Evolutionary conservation across 1,284 basidiomycete genomes (phyloP).

Genomic region (Cryptococcus sp.): DNA sequence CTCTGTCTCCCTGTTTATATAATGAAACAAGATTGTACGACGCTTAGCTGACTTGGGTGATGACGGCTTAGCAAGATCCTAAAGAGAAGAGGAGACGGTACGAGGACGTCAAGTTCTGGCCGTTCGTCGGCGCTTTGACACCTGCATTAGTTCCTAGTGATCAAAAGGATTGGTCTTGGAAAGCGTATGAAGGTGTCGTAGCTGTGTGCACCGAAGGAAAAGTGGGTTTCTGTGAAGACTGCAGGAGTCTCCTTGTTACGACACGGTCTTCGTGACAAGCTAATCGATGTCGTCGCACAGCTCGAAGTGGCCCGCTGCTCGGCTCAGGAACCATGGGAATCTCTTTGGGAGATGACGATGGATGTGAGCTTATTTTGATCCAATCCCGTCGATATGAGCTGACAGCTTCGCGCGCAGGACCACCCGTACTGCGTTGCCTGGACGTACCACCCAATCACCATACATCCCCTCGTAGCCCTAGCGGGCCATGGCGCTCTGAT

Average conservation of each 20-base stretch:
- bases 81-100: not conserved
- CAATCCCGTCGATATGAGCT: not conserved
- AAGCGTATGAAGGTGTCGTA: conserved; percentile 7
- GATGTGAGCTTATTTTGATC: conserved; percentile 4
- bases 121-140: conserved; percentile 11
- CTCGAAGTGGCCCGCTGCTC: conserved; percentile 13
- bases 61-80: not conserved
- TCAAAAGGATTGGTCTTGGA: conserved; percentile 2
- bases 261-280: not conserved
- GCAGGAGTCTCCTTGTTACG: not conserved
- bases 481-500: conserved; percentile 27
- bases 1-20: not conserved
- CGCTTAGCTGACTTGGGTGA: not conserved
- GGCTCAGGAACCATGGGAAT: conserved; percentile 9
- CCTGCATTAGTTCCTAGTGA: conserved; percentile 7
- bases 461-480: conserved; percentile 34
- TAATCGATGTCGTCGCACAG: conserved; percentile 1
- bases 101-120: conserved; percentile 19
- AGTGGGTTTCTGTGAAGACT: not conserved
- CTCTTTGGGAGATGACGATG: conserved; percentile 6
- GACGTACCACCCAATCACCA: conserved; percentile 34
- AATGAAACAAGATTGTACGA: not conserved
- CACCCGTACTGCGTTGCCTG: conserved; percentile 30
- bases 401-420: conserved; percentile 5
- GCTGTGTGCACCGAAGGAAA: conserved; percentile 8